Conservation (phyloP, 1,284 basidiomycete genomes). For the Mycena citricolor region DNA sequence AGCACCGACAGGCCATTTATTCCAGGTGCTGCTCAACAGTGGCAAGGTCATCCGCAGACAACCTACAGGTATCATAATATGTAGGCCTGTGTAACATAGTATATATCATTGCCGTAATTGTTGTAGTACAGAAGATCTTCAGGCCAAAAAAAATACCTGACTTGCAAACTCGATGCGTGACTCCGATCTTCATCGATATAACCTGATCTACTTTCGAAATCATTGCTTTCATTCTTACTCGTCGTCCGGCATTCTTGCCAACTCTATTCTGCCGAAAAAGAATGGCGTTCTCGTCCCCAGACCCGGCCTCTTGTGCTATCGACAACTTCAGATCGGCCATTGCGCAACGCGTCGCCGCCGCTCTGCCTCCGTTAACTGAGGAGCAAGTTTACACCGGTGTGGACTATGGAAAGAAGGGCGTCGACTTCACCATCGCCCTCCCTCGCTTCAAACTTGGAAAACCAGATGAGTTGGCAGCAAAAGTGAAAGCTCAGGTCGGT, state of each 20-base stretch:
- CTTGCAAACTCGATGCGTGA: conserved; percentile 16
- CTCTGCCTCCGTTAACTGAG: conserved; percentile 65
- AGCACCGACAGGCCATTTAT: too few relatives aligned
- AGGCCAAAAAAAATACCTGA: background rate
- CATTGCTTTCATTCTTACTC: conserved; percentile 28
- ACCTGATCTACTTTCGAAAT: background rate
- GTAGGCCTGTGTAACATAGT: conserved; percentile 7
- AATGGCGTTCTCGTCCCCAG: conserved; percentile 29
- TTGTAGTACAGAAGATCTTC: conserved; percentile 3
- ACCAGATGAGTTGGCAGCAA: conserved; percentile 74
- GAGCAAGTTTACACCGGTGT: conserved; percentile 83
- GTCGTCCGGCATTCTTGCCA: conserved; percentile 24
- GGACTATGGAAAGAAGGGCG: conserved; percentile 89
- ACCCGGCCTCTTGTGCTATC: conserved; percentile 71
- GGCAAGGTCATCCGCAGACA: too few relatives aligned
- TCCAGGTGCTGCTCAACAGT: too few relatives aligned
- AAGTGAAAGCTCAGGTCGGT: conserved; percentile 64
- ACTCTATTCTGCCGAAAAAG: conserved; percentile 22
- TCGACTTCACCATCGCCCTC: conserved; percentile 90
- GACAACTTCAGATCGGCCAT: conserved; percentile 87
- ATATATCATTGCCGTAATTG: background rate
- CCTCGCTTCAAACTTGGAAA: conserved; percentile 91
- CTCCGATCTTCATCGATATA: background rate
- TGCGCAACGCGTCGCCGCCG: conserved; percentile 73
- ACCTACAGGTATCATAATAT: conserved; percentile 14